These are phyloP conservation scores for Lolium rigidum DNA, from an alignment of 176 grass and related monocot genomes.

Conservation along the genomic window DNA sequence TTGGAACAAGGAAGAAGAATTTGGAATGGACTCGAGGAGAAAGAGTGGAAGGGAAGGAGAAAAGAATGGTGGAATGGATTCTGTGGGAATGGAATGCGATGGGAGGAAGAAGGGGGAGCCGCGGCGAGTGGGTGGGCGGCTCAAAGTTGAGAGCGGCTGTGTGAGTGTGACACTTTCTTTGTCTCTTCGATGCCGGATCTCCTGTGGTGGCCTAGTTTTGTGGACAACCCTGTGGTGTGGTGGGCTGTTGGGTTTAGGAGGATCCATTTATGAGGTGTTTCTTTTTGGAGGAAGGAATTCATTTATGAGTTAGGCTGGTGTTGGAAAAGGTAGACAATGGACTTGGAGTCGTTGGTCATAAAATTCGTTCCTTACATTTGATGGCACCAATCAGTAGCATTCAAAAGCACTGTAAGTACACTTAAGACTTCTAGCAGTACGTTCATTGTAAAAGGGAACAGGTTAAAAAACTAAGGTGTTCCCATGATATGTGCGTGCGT, in stretches of 20 bases:
- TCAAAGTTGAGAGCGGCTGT: conserved; percentile 44
- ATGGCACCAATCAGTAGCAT: not conserved
- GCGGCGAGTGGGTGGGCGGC: conserved; percentile 52
- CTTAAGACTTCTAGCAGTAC: not conserved
- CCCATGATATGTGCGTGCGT: no score
- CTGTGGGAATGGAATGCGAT: conserved; percentile 17
- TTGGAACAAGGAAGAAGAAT: conserved; percentile 15
- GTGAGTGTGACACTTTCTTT: not conserved
- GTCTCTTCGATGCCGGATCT: conserved; percentile 24
- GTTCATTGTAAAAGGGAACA: not conserved
- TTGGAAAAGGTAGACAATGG: not conserved
- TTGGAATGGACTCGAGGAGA: not conserved
- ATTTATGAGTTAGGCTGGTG: not conserved
- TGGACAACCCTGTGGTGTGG: not conserved
- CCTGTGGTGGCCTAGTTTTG: not conserved
- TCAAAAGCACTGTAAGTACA: not conserved
- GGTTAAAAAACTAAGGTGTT: no score
- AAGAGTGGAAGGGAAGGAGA: not conserved
- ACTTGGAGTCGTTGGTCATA: not conserved
- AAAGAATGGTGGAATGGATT: conserved; percentile 20
- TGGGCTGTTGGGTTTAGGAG: not conserved
- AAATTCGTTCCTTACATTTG: not conserved
- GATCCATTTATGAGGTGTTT: not conserved
- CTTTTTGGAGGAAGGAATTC: not conserved
- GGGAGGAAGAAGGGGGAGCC: not conserved